Evolutionary conservation across 129 eudicot genomes (phyloP).

Genomic region (Tagetes erecta): DNA sequence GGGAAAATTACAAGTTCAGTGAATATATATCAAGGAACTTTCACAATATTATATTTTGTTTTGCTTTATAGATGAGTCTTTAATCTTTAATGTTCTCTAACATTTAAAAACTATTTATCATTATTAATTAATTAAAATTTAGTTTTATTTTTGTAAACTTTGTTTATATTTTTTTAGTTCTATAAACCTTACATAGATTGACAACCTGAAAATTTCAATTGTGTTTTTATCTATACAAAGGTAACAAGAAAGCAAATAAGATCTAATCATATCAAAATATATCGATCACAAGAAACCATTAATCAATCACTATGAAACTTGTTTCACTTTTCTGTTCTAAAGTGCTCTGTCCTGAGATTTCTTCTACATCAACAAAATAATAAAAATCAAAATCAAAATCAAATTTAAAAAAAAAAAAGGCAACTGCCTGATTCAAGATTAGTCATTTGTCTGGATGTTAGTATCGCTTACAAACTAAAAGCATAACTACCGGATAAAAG

Average conservation of each 20-base stretch:
- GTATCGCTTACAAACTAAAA: slow-evolving; percentile 36
- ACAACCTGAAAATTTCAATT: not conserved
- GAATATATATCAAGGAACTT: too few species aligned
- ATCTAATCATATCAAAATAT: not conserved
- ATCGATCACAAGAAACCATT: slow-evolving; percentile 14
- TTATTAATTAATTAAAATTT: not conserved
- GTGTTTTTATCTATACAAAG: not conserved
- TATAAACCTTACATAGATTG: not conserved
- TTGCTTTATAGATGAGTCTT: too few species aligned
- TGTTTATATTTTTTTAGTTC: not conserved
- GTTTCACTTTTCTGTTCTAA: slow-evolving; percentile 23
- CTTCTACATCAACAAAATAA: slow-evolving; percentile 28
- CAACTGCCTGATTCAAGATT: slow-evolving; percentile 21
- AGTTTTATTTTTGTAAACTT: not conserved
- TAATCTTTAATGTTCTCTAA: not conserved
- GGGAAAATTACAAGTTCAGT: too few species aligned
- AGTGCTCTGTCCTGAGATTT: slow-evolving; percentile 14
- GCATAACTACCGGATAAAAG: slow-evolving; percentile 22
- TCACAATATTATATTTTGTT: too few species aligned
- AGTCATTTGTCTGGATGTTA: slow-evolving; percentile 30
- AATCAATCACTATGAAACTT: slow-evolving; percentile 29
- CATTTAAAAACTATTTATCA: not conserved
- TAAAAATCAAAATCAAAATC: not conserved
- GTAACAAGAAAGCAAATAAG: not conserved
- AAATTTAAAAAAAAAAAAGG: slow-evolving; percentile 6